Conservation (phyloP, 805 yeast genomes). For the Metschnikowia shivogae region DNA sequence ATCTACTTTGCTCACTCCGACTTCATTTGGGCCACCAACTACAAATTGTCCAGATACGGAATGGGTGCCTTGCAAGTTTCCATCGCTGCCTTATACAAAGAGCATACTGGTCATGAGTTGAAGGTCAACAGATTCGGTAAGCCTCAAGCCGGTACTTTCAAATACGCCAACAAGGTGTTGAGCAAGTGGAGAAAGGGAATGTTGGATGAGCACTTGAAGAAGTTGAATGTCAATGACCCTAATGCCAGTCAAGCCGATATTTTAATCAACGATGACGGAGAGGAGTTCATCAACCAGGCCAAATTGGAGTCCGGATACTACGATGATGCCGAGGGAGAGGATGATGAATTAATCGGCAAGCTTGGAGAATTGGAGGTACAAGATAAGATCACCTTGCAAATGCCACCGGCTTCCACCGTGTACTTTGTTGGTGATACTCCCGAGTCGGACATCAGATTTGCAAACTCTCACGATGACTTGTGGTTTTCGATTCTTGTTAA, state of each 20-base stretch:
- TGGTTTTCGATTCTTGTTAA: slow-evolving; percentile 84
- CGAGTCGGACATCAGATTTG: slow-evolving; percentile 82
- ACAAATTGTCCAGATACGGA: slow-evolving; percentile 76
- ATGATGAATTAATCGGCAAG: slow-evolving; percentile 23
- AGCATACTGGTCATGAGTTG: slow-evolving; percentile 78
- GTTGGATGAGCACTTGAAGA: slow-evolving; percentile 67
- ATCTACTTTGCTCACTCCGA: slow-evolving; percentile 89
- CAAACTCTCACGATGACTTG: slow-evolving; percentile 77
- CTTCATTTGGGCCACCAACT: slow-evolving; percentile 90
- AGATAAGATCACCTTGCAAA: slow-evolving; percentile 45
- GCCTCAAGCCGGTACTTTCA: slow-evolving; percentile 84
- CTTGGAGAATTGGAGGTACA: slow-evolving; percentile 22
- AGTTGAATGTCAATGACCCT: slow-evolving; percentile 41
- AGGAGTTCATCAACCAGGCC: slow-evolving; percentile 41
- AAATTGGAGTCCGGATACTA: slow-evolving; percentile 35
- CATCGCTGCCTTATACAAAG: slow-evolving; percentile 77
- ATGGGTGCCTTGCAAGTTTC: slow-evolving; percentile 94
- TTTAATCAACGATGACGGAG: slow-evolving; percentile 41
- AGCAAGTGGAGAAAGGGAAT: slow-evolving; percentile 75
- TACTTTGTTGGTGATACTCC: slow-evolving; percentile 91
- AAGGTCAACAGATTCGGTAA: slow-evolving; percentile 83
- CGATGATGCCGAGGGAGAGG: slow-evolving; percentile 29
- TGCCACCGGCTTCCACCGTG: slow-evolving; percentile 83
- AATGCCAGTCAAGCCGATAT: slow-evolving; percentile 40
- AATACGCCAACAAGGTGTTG: slow-evolving; percentile 75